A percentile compares a stretch with the other conserved stretches of the same genome.
Conservation (phyloP, 768 basidiomycete genomes). For the Trametes cingulata region DNA sequence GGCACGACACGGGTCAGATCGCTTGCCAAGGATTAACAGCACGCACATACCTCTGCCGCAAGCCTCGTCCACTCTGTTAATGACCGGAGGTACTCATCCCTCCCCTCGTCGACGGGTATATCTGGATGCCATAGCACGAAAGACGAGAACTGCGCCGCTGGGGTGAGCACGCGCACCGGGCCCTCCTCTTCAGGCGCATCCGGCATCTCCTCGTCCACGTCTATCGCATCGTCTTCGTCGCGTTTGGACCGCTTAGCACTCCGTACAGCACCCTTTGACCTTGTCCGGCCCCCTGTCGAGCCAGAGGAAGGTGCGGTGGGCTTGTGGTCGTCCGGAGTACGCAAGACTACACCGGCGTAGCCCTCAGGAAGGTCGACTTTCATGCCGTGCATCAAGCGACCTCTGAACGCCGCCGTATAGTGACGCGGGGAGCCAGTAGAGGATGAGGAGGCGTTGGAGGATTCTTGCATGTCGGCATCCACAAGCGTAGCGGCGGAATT, state of each 20-base stretch:
- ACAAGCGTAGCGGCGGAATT: neutral
- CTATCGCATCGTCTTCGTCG: conserved; percentile 29
- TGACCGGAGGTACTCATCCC: conserved; percentile 70
- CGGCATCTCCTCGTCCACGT: conserved; percentile 29
- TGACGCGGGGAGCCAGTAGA: conserved; percentile 34
- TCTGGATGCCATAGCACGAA: conserved; percentile 81
- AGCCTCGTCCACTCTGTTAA: conserved; percentile 72
- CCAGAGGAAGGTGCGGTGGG: neutral
- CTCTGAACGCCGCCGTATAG: conserved; percentile 70
- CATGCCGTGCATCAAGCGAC: conserved; percentile 71
- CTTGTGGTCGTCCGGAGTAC: conserved; percentile 27
- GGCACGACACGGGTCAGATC: neutral
- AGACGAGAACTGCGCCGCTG: conserved; percentile 58
- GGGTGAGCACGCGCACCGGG: conserved; percentile 41
- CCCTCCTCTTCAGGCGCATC: conserved; percentile 27
- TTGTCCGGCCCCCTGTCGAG: neutral
- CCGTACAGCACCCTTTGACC: conserved; percentile 10
- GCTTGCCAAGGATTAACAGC: neutral
- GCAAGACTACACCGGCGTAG: conserved; percentile 67
- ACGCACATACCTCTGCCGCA: conserved; percentile 52
- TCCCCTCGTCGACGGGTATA: conserved; percentile 63
- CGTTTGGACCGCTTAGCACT: conserved; percentile 32
- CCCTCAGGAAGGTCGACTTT: conserved; percentile 62
- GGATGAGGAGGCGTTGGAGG: conserved; percentile 9
- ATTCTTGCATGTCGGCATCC: neutral